Percentiles rank a stretch among this genome's conserved stretches.
These are phyloP conservation scores for Nissolia schottii DNA, from an alignment of 306 rosid species.

Conservation along the genomic window DNA sequence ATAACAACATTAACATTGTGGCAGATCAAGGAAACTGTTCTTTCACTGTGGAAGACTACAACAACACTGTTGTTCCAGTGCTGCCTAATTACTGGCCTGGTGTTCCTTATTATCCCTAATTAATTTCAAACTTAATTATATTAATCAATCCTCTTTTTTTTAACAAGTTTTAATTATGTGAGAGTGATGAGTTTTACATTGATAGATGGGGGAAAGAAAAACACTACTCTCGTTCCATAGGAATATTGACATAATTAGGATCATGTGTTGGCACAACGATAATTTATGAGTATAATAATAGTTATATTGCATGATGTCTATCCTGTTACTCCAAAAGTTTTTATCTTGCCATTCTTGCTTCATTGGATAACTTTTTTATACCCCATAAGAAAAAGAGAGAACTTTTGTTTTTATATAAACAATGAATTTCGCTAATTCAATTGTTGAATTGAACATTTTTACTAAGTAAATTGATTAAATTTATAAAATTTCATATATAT, in stretches of 20 bases:
- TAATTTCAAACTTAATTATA: no score
- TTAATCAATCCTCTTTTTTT: no score
- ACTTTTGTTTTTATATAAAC: no score
- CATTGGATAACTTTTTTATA: no score
- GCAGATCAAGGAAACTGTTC: conserved; percentile 44
- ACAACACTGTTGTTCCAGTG: conserved; percentile 44
- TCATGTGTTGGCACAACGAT: background rate
- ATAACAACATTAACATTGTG: conserved; percentile 30
- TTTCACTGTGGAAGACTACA: conserved; percentile 54
- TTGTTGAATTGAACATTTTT: no score
- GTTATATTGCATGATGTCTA: no score
- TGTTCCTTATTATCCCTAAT: conserved; percentile 53
- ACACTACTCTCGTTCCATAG: background rate
- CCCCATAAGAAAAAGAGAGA: no score
- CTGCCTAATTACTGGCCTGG: conserved; percentile 62
- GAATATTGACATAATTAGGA: background rate
- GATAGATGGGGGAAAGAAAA: background rate
- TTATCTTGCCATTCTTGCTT: no score
- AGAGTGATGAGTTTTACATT: background rate
- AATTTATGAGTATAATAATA: background rate
- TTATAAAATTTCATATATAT: no score
- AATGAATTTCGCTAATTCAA: no score
- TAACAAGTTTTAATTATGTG: background rate
- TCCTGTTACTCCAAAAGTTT: no score
- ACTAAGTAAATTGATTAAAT: no score